Percentiles rank a stretch among this genome's conserved stretches.
phyloP scores from a whole-genome alignment of 169 alveolate genomes.

The Cryptosporidium muris region DNA sequence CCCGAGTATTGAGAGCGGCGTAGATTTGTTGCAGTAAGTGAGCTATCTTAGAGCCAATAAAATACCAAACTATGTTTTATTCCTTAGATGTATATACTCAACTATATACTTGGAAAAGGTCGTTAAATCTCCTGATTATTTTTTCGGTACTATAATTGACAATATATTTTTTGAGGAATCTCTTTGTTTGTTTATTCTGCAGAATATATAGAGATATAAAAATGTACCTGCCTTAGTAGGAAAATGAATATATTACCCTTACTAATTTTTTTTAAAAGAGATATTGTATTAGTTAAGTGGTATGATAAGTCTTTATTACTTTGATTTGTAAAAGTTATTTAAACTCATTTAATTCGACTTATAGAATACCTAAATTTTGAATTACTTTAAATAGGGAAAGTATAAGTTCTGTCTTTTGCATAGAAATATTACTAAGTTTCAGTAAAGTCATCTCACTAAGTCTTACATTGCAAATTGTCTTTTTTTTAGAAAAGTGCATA shows the following conservation, averaged over 20 bases:
- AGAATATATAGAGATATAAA: constrained; percentile 13
- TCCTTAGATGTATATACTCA: constrained; percentile 36
- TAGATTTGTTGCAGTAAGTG: constrained; percentile 37
- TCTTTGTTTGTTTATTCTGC: constrained; percentile 27
- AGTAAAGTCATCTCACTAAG: no score
- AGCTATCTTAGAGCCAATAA: no score
- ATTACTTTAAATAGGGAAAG: neutral
- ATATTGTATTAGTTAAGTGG: neutral
- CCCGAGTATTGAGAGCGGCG: constrained; percentile 35
- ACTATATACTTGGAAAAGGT: constrained; percentile 58
- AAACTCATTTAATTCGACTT: neutral
- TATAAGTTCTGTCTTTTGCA: no score
- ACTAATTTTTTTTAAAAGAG: neutral
- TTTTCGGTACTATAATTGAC: constrained; percentile 41
- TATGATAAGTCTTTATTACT: neutral
- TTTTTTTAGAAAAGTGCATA: no score
- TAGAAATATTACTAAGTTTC: no score
- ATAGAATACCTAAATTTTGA: neutral
- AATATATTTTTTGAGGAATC: constrained; percentile 49
- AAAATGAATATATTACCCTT: neutral
- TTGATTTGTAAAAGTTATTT: neutral
- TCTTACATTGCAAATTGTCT: no score
- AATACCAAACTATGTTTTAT: neutral
- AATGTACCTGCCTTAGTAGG: neutral
- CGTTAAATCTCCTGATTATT: constrained; percentile 47